phyloP scores from a whole-genome alignment of 305 asterid genomes.

The Andrographis paniculata region DNA sequence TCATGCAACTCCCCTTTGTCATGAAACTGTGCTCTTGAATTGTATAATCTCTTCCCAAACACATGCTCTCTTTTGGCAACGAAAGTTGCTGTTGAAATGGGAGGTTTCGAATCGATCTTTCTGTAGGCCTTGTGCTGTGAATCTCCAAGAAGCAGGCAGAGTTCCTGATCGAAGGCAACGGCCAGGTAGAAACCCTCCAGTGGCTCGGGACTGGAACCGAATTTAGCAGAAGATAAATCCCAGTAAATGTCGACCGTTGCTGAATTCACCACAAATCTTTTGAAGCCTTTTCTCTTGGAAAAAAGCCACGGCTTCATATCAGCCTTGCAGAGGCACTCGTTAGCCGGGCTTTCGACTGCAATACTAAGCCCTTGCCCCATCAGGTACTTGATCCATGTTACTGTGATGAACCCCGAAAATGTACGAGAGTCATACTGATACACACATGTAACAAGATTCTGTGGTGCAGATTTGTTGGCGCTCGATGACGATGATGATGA shows the following conservation, averaged over 20 bases:
- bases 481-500: no score
- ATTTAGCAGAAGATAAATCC: conserved; percentile 67
- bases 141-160: conserved; percentile 52
- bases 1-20: conserved; percentile 42
- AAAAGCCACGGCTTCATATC: conserved; percentile 73
- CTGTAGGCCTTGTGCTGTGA: conserved; percentile 29
- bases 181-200: conserved; percentile 45
- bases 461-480: conserved; percentile 31
- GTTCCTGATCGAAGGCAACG: conserved; percentile 39
- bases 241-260: conserved; percentile 35
- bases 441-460: conserved; percentile 47
- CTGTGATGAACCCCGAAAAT: conserved; percentile 40
- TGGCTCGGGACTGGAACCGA: conserved; percentile 60
- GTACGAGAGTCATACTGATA: conserved; percentile 35
- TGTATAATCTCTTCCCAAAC: conserved; percentile 47
- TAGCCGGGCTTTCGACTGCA: conserved; percentile 31
- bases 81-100: conserved; percentile 25
- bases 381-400: conserved; percentile 52
- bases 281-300: conserved; percentile 53
- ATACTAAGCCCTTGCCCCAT: conserved; percentile 55
- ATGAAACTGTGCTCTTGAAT: conserved; percentile 41
- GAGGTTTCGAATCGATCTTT: conserved; percentile 24
- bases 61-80: conserved; percentile 48
- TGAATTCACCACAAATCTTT: conserved; percentile 24
- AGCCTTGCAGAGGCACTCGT: conserved; percentile 36